Conservation (phyloP, 371 early-diverging fungal genomes). For the Mortierella sp. region DNA sequence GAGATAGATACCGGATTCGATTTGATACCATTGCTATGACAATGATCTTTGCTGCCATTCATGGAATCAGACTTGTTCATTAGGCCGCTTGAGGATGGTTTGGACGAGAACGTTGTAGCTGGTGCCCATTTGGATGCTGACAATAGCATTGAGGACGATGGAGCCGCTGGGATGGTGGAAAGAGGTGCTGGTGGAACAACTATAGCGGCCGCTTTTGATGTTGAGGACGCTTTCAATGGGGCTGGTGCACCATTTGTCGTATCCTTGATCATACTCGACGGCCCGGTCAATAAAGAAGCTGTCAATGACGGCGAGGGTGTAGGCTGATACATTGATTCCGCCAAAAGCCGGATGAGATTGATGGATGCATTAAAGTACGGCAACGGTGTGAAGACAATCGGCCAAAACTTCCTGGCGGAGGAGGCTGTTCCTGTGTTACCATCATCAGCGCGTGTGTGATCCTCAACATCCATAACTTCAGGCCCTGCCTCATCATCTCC, state of each 20-base stretch:
- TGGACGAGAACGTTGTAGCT: constrained; percentile 7
- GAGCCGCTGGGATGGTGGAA: background rate
- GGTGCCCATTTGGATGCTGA: constrained; percentile 10
- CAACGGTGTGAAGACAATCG: constrained; percentile 44
- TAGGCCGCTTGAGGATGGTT: background rate
- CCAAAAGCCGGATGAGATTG: constrained; percentile 40
- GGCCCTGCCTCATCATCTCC: constrained; percentile 34
- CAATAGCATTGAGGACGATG: background rate
- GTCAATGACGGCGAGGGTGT: constrained; percentile 3
- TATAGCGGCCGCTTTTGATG: too few relatives aligned
- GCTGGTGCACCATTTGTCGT: too few relatives aligned
- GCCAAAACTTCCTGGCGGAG: constrained; percentile 32
- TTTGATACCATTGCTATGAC: background rate
- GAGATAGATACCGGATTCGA: background rate
- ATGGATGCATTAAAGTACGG: constrained; percentile 52
- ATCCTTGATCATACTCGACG: background rate
- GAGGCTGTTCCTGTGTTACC: background rate
- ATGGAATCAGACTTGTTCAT: background rate
- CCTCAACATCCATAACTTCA: constrained; percentile 29
- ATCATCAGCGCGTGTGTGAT: background rate
- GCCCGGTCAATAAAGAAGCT: background rate
- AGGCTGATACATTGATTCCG: constrained; percentile 43
- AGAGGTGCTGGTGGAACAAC: too few relatives aligned
- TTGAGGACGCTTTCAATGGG: too few relatives aligned
- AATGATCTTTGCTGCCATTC: background rate